These are phyloP conservation scores for Leptomonas seymouri DNA, from an alignment of 208 protist species.

Conservation along the genomic window DNA sequence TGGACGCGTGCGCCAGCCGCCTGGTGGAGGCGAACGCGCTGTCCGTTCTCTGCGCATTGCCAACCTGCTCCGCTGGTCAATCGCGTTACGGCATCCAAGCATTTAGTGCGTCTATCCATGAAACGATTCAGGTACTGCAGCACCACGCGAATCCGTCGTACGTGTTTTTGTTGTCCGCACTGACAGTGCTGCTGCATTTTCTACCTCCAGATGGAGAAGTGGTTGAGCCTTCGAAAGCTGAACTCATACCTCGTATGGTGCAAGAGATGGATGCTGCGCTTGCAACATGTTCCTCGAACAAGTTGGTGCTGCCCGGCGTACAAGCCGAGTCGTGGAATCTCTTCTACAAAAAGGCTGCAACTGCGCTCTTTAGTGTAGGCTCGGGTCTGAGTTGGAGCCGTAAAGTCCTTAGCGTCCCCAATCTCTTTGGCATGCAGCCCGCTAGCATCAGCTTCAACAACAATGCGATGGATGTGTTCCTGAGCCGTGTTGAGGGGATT, in stretches of 20 bases:
- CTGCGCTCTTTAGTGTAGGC: conserved; percentile 12
- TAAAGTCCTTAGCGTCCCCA: not conserved
- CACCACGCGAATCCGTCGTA: conserved; percentile 31
- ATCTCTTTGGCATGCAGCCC: not conserved
- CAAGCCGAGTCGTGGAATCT: conserved; percentile 17
- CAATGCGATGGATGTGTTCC: not conserved
- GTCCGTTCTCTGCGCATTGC: conserved; percentile 10
- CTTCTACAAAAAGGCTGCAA: conserved; percentile 9
- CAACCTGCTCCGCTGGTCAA: not conserved
- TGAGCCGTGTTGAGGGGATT: conserved; percentile 18
- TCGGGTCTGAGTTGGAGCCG: conserved; percentile 33
- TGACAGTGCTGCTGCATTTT: conserved; percentile 21
- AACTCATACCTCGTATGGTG: conserved; percentile 6
- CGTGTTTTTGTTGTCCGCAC: conserved; percentile 15
- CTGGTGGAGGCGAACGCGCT: conserved; percentile 35
- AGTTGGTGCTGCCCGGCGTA: not conserved
- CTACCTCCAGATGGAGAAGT: not conserved
- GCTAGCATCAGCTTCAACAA: no score
- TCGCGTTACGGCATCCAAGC: not conserved
- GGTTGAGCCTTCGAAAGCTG: not conserved
- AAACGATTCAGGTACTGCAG: conserved; percentile 25
- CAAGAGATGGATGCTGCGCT: conserved; percentile 11
- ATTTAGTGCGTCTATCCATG: conserved; percentile 3
- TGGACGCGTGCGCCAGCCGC: conserved; percentile 26
- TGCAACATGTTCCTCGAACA: not conserved